These are phyloP conservation scores for Mycena venus DNA, from an alignment of 768 basidiomycete genomes.

Conservation along the genomic window DNA sequence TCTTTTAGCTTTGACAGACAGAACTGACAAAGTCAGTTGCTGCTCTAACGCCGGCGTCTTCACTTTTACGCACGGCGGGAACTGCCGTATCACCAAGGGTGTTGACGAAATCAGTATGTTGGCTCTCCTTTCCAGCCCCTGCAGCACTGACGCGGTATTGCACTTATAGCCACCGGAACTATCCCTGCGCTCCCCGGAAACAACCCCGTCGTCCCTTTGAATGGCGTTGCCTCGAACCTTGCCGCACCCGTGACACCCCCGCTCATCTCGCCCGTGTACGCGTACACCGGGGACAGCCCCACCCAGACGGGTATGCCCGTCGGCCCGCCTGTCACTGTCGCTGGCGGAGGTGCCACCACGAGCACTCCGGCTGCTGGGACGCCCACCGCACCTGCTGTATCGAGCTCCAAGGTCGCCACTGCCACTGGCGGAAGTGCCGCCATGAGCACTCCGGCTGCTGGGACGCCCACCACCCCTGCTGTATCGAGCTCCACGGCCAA, in stretches of 20 bases:
- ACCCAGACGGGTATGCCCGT: constrained; percentile 51
- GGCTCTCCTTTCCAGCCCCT: not conserved
- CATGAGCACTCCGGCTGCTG: not conserved
- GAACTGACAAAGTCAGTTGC: constrained; percentile 44
- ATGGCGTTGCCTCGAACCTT: constrained; percentile 12
- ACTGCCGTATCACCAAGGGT: constrained; percentile 60
- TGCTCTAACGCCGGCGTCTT: constrained; percentile 62
- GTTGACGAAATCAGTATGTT: constrained; percentile 62
- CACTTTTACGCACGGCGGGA: constrained; percentile 52
- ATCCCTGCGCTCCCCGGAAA: constrained; percentile 64
- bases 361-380: not conserved
- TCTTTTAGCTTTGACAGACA: constrained; percentile 32
- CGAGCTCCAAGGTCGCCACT: not conserved
- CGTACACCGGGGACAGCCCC: constrained; percentile 58
- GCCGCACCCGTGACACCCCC: constrained; percentile 47
- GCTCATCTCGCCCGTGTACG: constrained; percentile 59
- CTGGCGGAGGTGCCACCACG: not conserved
- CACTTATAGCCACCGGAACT: constrained; percentile 57
- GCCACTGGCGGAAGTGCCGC: too few relatives aligned
- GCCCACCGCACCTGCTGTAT: not conserved
- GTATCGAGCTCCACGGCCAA: not conserved
- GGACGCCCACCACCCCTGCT: not conserved
- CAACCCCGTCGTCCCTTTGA: constrained; percentile 56
- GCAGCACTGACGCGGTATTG: not conserved
- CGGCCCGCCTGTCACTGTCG: constrained; percentile 31